Percentiles rank a stretch among this genome's conserved stretches.
phyloP scores from a whole-genome alignment of 2,329 filamentous ascomycete genomes.

The Exutisphaerella laricina region DNA sequence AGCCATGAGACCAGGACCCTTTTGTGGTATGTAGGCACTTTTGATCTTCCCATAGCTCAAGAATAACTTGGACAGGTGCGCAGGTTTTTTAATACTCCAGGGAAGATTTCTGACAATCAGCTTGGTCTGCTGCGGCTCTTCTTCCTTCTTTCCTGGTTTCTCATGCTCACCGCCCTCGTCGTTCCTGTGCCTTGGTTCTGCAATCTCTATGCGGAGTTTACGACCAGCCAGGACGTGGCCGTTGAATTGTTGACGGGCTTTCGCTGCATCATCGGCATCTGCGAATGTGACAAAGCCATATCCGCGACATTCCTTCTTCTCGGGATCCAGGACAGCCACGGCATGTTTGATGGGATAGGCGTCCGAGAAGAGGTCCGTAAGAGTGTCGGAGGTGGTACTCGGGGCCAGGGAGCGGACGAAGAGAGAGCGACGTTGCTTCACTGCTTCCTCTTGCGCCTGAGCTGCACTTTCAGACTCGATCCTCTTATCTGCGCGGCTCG shows the following conservation, averaged over 20 bases:
- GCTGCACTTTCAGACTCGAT: constrained; percentile 8
- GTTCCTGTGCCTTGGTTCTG: constrained; percentile 74
- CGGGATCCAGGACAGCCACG: constrained; percentile 79
- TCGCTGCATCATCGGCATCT: constrained; percentile 81
- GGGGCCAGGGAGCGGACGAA: constrained; percentile 85
- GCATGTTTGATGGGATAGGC: constrained; percentile 94
- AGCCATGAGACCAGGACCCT: constrained; percentile 60
- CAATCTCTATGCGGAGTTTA: constrained; percentile 79
- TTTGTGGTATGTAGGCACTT: constrained; percentile 75
- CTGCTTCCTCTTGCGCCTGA: constrained; percentile 18
- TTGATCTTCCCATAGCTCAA: constrained; percentile 87
- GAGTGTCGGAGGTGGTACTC: constrained; percentile 69
- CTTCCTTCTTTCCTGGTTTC: constrained; percentile 64
- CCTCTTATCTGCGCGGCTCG: too few species aligned
- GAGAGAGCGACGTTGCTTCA: constrained; percentile 48
- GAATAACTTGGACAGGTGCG: constrained; percentile 75
- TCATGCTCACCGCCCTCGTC: constrained; percentile 36
- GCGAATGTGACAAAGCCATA: constrained; percentile 97
- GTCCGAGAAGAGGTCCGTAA: constrained; percentile 88
- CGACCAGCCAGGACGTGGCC: constrained; percentile 71
- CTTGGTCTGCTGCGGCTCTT: constrained; percentile 62
- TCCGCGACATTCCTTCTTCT: constrained; percentile 81
- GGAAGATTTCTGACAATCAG: constrained; percentile 91
- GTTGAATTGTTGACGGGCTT: constrained; percentile 75
- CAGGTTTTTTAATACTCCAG: constrained; percentile 86